Conservation (phyloP, 768 basidiomycete genomes). For the Cyclocybe cylindracea region DNA sequence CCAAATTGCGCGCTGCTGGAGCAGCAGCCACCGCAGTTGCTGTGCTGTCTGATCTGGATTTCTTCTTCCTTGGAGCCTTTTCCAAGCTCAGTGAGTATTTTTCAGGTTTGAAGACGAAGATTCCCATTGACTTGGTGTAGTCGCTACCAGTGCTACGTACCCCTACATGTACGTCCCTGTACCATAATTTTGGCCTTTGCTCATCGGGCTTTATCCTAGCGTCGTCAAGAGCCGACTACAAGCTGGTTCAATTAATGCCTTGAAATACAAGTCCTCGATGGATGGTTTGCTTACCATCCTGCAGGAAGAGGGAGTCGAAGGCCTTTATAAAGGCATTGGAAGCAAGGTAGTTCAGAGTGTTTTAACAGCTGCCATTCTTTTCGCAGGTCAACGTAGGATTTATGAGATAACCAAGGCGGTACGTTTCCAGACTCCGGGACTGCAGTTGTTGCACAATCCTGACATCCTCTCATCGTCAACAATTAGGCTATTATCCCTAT, state of each 20-base stretch:
- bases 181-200: neutral
- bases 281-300: conserved; percentile 81
- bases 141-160: conserved; percentile 50
- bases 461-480: neutral
- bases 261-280: conserved; percentile 73
- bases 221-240: conserved; percentile 81
- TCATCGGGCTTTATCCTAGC: conserved; percentile 20
- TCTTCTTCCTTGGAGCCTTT: conserved; percentile 92
- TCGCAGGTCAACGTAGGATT: conserved; percentile 83
- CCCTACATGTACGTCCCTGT: conserved; percentile 45
- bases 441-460: neutral
- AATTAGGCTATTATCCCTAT: no score
- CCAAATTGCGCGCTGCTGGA: conserved; percentile 46
- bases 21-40: conserved; percentile 41
- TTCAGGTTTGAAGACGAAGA: neutral
- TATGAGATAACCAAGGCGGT: conserved; percentile 70
- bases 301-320: conserved; percentile 75
- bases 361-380: conserved; percentile 91
- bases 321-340: conserved; percentile 83
- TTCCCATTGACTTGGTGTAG: conserved; percentile 24
- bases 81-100: conserved; percentile 75
- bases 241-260: conserved; percentile 67
- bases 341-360: conserved; percentile 93
- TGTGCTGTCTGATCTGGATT: conserved; percentile 79
- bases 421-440: conserved; percentile 6